A percentile compares a stretch with the other conserved stretches of the same genome.
Conservation (phyloP, 2,329 filamentous ascomycete genomes). For the Fusarium tricinctum region DNA sequence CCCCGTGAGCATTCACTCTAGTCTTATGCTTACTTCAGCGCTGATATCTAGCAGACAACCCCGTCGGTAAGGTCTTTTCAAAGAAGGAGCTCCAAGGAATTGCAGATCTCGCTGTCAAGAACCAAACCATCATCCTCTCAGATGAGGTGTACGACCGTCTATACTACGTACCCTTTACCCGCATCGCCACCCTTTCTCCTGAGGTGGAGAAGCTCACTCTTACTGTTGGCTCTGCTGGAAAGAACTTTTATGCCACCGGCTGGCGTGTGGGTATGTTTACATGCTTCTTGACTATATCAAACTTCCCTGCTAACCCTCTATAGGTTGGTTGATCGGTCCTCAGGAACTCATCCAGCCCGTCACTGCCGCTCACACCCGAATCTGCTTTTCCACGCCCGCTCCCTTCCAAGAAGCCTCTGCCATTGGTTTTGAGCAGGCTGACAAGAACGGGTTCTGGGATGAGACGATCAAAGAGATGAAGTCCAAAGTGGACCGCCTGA, state of each 20-base stretch:
- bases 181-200: conserved; percentile 90
- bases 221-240: conserved; percentile 95
- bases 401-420: conserved; percentile 95
- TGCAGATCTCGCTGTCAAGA: conserved; percentile 88
- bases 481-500: conserved; percentile 88
- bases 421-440: conserved; percentile 93
- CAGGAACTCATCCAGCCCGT: conserved; percentile 92
- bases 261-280: conserved; percentile 80
- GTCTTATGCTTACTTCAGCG: background rate
- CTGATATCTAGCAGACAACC: conserved; percentile 75
- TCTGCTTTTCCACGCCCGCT: conserved; percentile 94
- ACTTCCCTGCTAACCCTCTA: conserved; percentile 1
- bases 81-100: conserved; percentile 86
- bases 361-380: conserved; percentile 91
- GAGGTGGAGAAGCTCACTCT: conserved; percentile 90
- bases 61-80: conserved; percentile 95
- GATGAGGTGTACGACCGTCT: conserved; percentile 96
- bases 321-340: conserved; percentile 90
- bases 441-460: conserved; percentile 88
- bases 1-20: conserved; percentile 61
- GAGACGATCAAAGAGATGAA: conserved; percentile 88
- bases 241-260: conserved; percentile 98
- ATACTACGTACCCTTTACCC: conserved; percentile 94
- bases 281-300: fast-evolving
- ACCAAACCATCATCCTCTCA: conserved; percentile 93